Base-by-base conservation (phyloP, 148 eudicot species). In the Rhododendron molle region DNA sequence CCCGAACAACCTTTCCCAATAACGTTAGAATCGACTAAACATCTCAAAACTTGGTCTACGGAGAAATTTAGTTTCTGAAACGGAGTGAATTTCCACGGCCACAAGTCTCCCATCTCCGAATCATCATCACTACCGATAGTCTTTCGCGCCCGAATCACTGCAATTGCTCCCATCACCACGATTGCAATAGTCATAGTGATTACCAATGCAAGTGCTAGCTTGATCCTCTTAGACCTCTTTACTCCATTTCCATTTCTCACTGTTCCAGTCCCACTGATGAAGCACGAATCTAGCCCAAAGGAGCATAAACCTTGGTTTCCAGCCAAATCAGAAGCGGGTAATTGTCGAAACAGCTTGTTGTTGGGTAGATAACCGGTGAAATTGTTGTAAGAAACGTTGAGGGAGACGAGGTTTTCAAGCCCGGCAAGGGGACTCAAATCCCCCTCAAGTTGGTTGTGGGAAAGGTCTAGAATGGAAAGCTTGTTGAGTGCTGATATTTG, bases 1-100 rank as follows among this genome's bases (percentile, higher is more conserved):
- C 99, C 99, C 0, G 99, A 96, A 77, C 93, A 96, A 2, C 99
- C 99, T 86, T 94, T 96, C 0, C 99, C 99, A 10, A 96, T 90
- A 60, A 91, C 94, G 44, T 96, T 96, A 30, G 92, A 69, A 46
- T 96, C 99, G 38, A 93, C 95, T 9, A 96, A 89, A 78, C 93
- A 93, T 81, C 81, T 90, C 47, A 94, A 85, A 3, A 96, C 89
- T 89, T 96, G 94, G 26, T 96, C 96, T 1, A 95, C 90, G 0
- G 98, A 91, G 80, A 96, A 93, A 76, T 90, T 93, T 43, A 96
- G 88, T 87, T 94, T 96, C 76, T 96, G 99, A 88, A 96, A 96
- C 28, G 98, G 99, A 52, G 94, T 96, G 47, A 93, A 94, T 46
- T 93, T 92, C 96, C 96, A 96, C 15, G 98, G 93, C 93, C 92